Base-by-base conservation (phyloP, 371 early-diverging fungal species). In the Actinomortierella wolfii region DNA sequence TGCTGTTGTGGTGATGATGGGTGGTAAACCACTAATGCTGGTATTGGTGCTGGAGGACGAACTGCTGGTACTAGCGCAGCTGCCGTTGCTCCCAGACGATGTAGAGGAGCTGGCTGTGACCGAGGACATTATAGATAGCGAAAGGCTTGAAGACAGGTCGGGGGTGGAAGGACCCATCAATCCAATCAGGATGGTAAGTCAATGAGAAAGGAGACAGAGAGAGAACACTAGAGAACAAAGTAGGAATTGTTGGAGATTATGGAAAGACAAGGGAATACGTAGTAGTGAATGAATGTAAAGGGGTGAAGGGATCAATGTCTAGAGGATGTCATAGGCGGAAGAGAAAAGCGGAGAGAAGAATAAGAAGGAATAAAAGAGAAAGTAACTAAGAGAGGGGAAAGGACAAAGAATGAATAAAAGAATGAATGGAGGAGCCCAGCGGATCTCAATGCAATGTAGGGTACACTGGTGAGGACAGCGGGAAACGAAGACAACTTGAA, bases 1-100 rank as follows among this genome's bases (percentile, higher is more conserved):
- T 15, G 71, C 64, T 2, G 70, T 64, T n/a, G 69, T 59, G 25
- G 71, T 65, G 57, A 70, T 70, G 18, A 57, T 65, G 51, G 71
- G 71, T 50, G 64, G 64, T n/a, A 39, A 24, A n/a, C 53, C 26
- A 26, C 47, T 56, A 49, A 50, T 52, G 50, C 25, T 11, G 42
- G 20, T 17, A 18, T 23, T 47, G 24, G 49, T 44, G 40, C n/a
- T 44, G 52, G 46, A 25, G 26, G 58, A 34, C 42, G 29, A 28
- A n/a, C 25, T 34, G 34, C 43, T 46, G 45, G 24, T 53, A 13
- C 44, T 20, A 44, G 15, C 21, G 8, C 24, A 21, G 47, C 47
- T 23, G 24, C 14, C 29, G 23, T 29, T 29, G 20, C 48, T 48
- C 13, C 39, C 28, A 9, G 56, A 18, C n/a, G 54, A 42, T 40